Evolutionary conservation across 148 eudicot species (phyloP).

Genomic region (Limonium bicolor): DNA sequence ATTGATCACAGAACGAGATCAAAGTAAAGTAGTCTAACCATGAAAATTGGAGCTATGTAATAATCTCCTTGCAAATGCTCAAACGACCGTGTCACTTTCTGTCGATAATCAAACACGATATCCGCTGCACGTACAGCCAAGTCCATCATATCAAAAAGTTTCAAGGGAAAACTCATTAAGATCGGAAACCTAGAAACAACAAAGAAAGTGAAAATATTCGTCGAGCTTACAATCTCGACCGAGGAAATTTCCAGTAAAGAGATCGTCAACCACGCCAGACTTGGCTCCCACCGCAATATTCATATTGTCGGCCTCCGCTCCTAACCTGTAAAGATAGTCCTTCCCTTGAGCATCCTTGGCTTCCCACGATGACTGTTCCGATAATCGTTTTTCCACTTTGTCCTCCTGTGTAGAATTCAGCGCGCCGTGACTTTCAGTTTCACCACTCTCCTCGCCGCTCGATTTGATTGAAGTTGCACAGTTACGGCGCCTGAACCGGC

Average conservation of each 20-base stretch:
- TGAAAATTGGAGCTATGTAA: conserved; percentile 82
- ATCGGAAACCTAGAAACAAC: conserved; percentile 1
- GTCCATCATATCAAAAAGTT: neutral
- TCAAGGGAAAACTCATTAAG: neutral
- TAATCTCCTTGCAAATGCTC: conserved; percentile 93
- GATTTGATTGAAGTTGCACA: neutral
- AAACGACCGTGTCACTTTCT: conserved; percentile 80
- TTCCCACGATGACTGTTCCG: conserved; percentile 94
- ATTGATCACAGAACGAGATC: neutral
- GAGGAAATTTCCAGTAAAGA: conserved; percentile 74
- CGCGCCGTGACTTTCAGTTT: neutral
- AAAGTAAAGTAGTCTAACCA: conserved; percentile 31
- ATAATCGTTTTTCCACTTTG: conserved; percentile 30
- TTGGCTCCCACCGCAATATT: conserved; percentile 87
- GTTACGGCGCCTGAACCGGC: neutral
- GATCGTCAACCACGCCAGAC: conserved; percentile 81
- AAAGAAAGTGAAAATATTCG: neutral
- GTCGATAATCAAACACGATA: conserved; percentile 95
- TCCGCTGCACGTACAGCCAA: conserved; percentile 48
- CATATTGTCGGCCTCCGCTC: conserved; percentile 87
- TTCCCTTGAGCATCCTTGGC: conserved; percentile 65
- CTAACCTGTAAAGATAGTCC: conserved; percentile 80
- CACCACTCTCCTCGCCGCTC: neutral
- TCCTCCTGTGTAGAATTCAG: neutral
- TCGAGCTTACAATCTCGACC: conserved; percentile 56